Conservation (phyloP, 208 protist genomes). For the Trypanosoma lewisi region DNA sequence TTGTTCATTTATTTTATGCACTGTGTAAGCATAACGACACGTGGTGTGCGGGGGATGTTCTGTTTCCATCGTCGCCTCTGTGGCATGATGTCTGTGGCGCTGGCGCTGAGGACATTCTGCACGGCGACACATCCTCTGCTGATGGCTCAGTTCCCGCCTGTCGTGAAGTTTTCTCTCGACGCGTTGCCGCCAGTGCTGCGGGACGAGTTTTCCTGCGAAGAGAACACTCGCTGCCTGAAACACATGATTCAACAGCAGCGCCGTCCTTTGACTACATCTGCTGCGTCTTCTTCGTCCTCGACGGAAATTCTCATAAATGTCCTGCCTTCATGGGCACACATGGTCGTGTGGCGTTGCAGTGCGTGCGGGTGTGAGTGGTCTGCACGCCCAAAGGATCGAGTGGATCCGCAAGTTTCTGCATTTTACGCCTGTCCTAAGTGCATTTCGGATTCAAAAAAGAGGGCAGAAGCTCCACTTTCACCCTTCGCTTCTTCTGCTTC, state of each 20-base stretch:
- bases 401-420: constrained; percentile 44
- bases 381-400: constrained; percentile 53
- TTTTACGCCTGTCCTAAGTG: constrained; percentile 52
- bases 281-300: background rate
- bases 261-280: background rate
- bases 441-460: background rate
- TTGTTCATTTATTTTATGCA: background rate
- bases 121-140: background rate
- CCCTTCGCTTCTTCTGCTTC: too few relatives aligned
- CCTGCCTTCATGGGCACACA: constrained; percentile 41
- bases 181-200: constrained; percentile 19
- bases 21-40: background rate
- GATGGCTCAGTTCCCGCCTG: background rate
- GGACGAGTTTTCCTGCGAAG: constrained; percentile 20
- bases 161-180: constrained; percentile 16
- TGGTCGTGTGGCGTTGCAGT: constrained; percentile 54
- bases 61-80: background rate
- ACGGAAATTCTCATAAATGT: constrained; percentile 20
- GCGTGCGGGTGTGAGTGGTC: constrained; percentile 45
- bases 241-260: background rate
- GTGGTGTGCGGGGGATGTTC: background rate
- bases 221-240: constrained; percentile 21
- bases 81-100: background rate
- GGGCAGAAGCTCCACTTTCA: background rate
- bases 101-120: background rate